A percentile compares a stretch with the other conserved stretches of the same genome.
phyloP scores from a whole-genome alignment of 139 green algal genomes.

The Diplosphaera chodatii region DNA sequence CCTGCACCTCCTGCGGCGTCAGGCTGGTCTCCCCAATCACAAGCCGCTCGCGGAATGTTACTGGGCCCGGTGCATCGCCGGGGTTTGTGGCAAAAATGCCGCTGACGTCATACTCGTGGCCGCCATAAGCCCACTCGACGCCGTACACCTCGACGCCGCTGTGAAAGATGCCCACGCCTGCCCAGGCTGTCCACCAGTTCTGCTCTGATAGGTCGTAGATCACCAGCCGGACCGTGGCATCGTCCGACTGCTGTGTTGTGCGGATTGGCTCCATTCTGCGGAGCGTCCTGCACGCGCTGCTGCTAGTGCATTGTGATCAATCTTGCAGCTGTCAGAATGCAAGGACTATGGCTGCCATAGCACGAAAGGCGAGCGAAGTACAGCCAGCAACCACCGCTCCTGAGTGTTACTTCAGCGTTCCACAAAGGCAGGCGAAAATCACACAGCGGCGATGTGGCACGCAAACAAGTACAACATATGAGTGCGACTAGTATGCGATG shows the following conservation, averaged over 20 bases:
- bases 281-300: no score
- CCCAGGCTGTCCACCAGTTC: not conserved
- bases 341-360: no score
- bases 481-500: no score
- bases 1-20: constrained; percentile 55
- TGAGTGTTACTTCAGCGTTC: no score
- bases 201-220: not conserved
- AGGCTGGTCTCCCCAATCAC: constrained; percentile 62
- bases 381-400: no score
- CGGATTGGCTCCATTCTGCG: no score
- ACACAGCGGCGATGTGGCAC: no score
- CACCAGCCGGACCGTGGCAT: not conserved
- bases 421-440: no score
- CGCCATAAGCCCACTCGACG: constrained; percentile 82
- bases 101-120: constrained; percentile 80
- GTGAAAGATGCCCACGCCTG: constrained; percentile 70
- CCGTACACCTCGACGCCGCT: constrained; percentile 82
- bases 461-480: no score
- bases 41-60: constrained; percentile 59
- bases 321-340: no score
- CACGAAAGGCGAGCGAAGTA: no score
- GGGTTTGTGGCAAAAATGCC: constrained; percentile 86
- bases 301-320: no score
- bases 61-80: constrained; percentile 68
- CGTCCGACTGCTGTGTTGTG: not conserved